These are phyloP conservation scores for Neonectria sp. DNA, from an alignment of 2,329 filamentous ascomycete species.

Conservation along the genomic window DNA sequence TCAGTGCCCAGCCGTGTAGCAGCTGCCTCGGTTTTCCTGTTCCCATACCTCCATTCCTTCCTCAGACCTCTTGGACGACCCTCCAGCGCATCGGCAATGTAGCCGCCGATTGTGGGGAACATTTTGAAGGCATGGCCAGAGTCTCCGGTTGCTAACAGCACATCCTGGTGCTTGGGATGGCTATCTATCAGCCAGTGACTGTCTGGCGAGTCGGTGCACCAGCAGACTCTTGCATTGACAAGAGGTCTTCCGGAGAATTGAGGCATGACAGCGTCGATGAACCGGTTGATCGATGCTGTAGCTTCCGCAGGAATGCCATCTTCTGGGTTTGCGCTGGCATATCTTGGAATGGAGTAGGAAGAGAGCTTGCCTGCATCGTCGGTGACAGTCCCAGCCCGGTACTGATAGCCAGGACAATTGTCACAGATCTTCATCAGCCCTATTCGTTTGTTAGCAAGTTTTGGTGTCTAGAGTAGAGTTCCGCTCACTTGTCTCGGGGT, in stretches of 20 bases:
- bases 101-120: constrained; percentile 45
- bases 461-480: not conserved
- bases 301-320: constrained; percentile 31
- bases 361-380: constrained; percentile 6
- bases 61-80: constrained; percentile 32
- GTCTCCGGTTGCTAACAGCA: constrained; percentile 44
- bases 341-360: constrained; percentile 27
- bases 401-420: constrained; percentile 32
- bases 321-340: constrained; percentile 25
- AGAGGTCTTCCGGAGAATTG: constrained; percentile 45
- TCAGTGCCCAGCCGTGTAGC: constrained; percentile 37
- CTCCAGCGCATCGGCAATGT: constrained; percentile 43
- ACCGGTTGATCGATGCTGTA: constrained; percentile 11
- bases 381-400: constrained; percentile 12
- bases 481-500: constrained; percentile 27
- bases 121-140: constrained; percentile 49
- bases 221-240: constrained; percentile 42
- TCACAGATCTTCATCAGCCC: constrained; percentile 34
- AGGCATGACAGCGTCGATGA: constrained; percentile 39
- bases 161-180: constrained; percentile 33
- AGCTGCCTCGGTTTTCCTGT: constrained; percentile 32
- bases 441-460: not conserved
- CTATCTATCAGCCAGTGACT: constrained; percentile 45
- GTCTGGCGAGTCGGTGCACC: constrained; percentile 47
- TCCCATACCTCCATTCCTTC: constrained; percentile 39